phyloP scores from a whole-genome alignment of 306 rosid species.

The Corylus heterophylla region DNA sequence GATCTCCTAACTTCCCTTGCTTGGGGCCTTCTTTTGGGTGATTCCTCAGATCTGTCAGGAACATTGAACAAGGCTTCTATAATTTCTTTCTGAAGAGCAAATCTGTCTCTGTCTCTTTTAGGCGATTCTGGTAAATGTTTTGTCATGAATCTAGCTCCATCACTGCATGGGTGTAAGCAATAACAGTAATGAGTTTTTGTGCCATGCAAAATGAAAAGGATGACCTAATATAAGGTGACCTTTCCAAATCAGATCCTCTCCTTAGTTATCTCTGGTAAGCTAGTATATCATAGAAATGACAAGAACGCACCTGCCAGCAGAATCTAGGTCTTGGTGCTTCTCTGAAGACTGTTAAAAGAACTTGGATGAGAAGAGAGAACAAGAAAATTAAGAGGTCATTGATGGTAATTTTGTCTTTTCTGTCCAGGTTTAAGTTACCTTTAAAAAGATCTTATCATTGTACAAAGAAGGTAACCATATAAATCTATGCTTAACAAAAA shows the following conservation, averaged over 20 bases:
- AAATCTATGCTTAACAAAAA: background rate
- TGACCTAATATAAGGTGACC: background rate
- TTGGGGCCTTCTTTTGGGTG: slow-evolving; percentile 17
- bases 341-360: slow-evolving; percentile 26
- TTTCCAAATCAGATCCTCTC: slow-evolving; percentile 5
- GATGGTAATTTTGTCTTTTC: background rate
- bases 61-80: slow-evolving; percentile 36
- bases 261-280: slow-evolving; percentile 3
- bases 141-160: slow-evolving; percentile 5
- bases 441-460: background rate
- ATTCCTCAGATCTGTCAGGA: slow-evolving; percentile 35
- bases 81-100: slow-evolving; percentile 32
- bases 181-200: slow-evolving; percentile 3
- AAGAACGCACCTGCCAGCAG: slow-evolving; percentile 28
- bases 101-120: slow-evolving; percentile 11
- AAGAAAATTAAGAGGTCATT: background rate
- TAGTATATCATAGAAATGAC: background rate
- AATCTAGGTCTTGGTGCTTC: slow-evolving; percentile 22
- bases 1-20: slow-evolving; percentile 1
- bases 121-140: slow-evolving; percentile 19
- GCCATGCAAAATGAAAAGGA: background rate
- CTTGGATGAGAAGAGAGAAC: slow-evolving; percentile 9
- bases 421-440: slow-evolving; percentile 1
- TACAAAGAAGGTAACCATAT: background rate
- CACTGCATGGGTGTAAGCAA: slow-evolving; percentile 21